These are phyloP conservation scores for Leccinum fallax DNA, from an alignment of 1,284 basidiomycete genomes.

Conservation along the genomic window DNA sequence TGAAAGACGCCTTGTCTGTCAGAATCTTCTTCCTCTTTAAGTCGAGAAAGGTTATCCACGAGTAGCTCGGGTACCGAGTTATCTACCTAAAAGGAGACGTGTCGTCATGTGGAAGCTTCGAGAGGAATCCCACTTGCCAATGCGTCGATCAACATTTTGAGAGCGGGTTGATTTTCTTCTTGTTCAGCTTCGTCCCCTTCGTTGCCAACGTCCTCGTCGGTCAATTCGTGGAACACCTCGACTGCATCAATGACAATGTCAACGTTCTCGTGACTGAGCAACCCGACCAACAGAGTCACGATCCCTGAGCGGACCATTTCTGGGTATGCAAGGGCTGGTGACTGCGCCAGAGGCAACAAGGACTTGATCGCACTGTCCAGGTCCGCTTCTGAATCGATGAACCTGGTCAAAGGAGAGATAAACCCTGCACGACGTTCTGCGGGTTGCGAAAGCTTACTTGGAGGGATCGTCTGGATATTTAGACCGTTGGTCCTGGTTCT, in stretches of 20 bases:
- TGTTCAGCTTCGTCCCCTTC: conserved; percentile 71
- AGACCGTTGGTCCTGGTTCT: conserved; percentile 93
- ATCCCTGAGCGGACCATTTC: conserved; percentile 83
- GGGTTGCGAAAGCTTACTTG: conserved; percentile 54
- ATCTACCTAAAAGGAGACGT: conserved; percentile 55
- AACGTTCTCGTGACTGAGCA: conserved; percentile 91
- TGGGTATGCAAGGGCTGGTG: conserved; percentile 82
- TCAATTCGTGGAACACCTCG: conserved; percentile 90
- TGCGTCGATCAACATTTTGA: conserved; percentile 74
- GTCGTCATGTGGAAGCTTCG: not conserved
- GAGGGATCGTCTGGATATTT: conserved; percentile 90
- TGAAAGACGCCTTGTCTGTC: conserved; percentile 92
- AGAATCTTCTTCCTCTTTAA: conserved; percentile 85
- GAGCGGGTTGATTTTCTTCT: conserved; percentile 64
- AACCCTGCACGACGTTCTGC: not conserved
- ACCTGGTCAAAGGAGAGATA: conserved; percentile 51
- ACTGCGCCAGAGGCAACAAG: conserved; percentile 87
- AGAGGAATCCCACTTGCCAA: conserved; percentile 55
- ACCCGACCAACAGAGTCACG: conserved; percentile 71
- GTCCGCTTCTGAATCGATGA: conserved; percentile 98
- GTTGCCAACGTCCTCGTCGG: conserved; percentile 92
- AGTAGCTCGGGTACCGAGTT: conserved; percentile 87
- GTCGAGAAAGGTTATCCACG: conserved; percentile 83
- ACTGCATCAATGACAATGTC: conserved; percentile 94
- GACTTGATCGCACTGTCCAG: conserved; percentile 87